Evolutionary conservation across 345 rosid genomes (phyloP), one percentile per base, ranked within the genome.

Genomic region (Luvunga scandens): DNA sequence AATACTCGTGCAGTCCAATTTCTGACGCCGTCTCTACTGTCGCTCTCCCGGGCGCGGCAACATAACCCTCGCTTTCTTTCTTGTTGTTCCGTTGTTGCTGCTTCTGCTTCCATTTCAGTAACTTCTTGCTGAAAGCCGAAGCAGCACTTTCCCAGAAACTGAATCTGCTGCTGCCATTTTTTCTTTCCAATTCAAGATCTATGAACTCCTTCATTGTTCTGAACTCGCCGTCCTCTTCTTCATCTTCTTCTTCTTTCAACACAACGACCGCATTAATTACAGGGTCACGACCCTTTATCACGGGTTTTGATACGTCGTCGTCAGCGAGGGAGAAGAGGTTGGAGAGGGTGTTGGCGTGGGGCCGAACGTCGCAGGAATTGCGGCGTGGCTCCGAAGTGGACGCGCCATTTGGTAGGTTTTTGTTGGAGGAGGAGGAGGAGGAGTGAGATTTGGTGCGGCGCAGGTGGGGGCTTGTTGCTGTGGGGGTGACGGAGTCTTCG

Each of bases 121-220:
- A 84, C 62, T 87, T 89, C 65, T 85, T 85, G 38, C 89, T 82
- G n/a, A 91, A 86, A 36, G 78, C 81, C 3, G 91, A 84, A 79
- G 93, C 88, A 9, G 80, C 25, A 21, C 45, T 84, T 42, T 82
- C 86, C 92, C 90, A 85, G 71, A 82, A 84, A 7, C 88, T 76
- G 80, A 30, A 85, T 72, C 30, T 60, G 59, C 71, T 48, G 27
- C 31, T 66, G 30, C 39, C 45, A 73, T 79, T 88, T 82, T 83
- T 87, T 66, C 72, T 80, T 63, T 80, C 85, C 82, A 78, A 70
- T 71, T 89, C 95, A 79, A 89, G 93, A 86, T 91, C 95, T 84
- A 91, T 86, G 69, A 89, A 85, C 63, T 91, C 95, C 82, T 84
- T 88, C 90, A 89, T 86, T 31, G 90, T 88, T 81, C 79, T 89